phyloP scores from a whole-genome alignment of 106 monocot species.

The Ottelia alismoides region DNA sequence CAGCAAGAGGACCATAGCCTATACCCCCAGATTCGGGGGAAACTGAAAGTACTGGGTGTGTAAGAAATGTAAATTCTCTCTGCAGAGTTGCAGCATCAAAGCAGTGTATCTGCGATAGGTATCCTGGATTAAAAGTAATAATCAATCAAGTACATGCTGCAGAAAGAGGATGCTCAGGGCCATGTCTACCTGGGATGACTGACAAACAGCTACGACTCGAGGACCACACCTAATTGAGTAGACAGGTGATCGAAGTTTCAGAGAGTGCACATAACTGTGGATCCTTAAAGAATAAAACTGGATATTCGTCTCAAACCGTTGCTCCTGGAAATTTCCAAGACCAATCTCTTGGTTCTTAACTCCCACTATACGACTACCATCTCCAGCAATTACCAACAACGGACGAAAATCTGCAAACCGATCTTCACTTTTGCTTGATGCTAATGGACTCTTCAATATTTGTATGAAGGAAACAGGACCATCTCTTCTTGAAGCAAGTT shows the following conservation, averaged over 20 bases:
- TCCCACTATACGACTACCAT: conserved; percentile 21
- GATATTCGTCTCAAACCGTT: conserved; percentile 33
- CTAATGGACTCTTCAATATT: conserved; percentile 33
- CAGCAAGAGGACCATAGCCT: conserved; percentile 77
- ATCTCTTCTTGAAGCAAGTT: conserved; percentile 47
- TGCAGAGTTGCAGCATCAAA: conserved; percentile 70
- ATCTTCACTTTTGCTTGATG: conserved; percentile 25
- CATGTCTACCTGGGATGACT: conserved; percentile 53
- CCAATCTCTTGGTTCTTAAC: conserved; percentile 9
- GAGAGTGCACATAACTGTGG: conserved; percentile 64
- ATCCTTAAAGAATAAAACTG: conserved; percentile 69
- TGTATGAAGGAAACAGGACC: conserved; percentile 63
- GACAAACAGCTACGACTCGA: conserved; percentile 73
- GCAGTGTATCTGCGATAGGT: conserved; percentile 76
- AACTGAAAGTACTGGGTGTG: conserved; percentile 31
- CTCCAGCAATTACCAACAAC: conserved; percentile 35
- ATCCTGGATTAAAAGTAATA: neutral
- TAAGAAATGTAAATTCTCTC: conserved; percentile 78
- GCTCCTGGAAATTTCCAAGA: conserved; percentile 19
- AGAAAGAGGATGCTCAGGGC: neutral
- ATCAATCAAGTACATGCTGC: neutral
- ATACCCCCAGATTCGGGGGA: conserved; percentile 30
- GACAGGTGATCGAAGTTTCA: conserved; percentile 68
- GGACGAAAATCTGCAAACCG: conserved; percentile 44
- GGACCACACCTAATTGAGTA: conserved; percentile 62